Evolutionary conservation across 495 filamentous ascomycete species (phyloP), one percentile per base, ranked within the genome.

Genomic region (Penicillium bovifimosum): DNA sequence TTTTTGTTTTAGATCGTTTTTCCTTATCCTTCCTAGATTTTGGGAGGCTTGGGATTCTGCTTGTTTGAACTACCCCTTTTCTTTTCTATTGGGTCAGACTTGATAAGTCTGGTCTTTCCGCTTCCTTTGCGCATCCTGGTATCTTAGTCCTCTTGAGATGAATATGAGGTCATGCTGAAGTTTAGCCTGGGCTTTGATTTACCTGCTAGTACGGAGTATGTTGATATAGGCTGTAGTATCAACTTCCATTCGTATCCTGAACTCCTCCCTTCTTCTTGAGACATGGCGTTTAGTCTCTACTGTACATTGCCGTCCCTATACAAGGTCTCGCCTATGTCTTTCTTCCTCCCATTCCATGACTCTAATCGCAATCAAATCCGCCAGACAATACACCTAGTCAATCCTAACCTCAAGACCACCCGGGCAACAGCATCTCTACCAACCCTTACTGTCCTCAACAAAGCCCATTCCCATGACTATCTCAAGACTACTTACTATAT

Each of bases 1-100:
- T 47, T 54, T 26, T 47, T 17, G 42, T 47, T 53, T 58, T 61
- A 61, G 59, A 61, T 61, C 52, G 59, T 49, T 58, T 53, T 53
- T 36, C 52, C 53, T 35, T 52, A 45, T 10, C 41, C 26, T 34
- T 39, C 50, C 52, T 51, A 17, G 45, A 41, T 48, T 26, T 36
- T 48, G 34, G 33, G 16, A 43, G 35, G 44, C 32, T 49, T 36
- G 52, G 56, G 18, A 41, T 48, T 52, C 29, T 50, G 41, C 49
- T 58, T 20, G 38, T 42, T 41, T 47, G 41, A 48, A 53, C 45
- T 46, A 43, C 49, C 41, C 53, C 42, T 11, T 44, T 26, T 44
- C 31, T 43, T 26, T 44, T 41, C 41, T 28, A 46, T 52, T 39
- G 35, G 35, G 31, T 13, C 14, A 34, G 38, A 34, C 39, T 47